Conservation (phyloP, 441 rosid species). For the Theobroma grandiflorum region DNA sequence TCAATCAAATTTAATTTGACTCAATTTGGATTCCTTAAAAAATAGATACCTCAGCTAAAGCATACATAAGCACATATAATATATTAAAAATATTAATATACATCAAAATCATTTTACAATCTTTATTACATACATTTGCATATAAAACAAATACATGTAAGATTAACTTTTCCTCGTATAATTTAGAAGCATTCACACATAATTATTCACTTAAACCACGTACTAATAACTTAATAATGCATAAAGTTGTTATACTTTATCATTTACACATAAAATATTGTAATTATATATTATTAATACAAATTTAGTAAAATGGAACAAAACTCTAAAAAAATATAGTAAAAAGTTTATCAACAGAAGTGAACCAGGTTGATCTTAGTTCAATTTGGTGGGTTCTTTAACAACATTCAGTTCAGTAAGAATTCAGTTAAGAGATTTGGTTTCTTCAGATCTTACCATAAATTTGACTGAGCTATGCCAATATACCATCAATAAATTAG, state of each 20-base stretch:
- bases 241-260: not conserved
- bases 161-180: not conserved
- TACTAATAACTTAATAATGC: not conserved
- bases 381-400: not conserved
- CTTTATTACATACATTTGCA: not conserved
- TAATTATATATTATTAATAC: not conserved
- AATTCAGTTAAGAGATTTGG: conserved; percentile 3
- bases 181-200: not conserved
- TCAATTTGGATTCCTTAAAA: not conserved
- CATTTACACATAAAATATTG: not conserved
- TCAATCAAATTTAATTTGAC: not conserved
- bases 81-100: not conserved
- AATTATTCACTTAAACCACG: not conserved
- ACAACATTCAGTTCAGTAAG: not conserved
- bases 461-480: not conserved
- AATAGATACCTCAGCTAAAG: not conserved
- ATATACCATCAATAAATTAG: not conserved
- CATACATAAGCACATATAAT: not conserved
- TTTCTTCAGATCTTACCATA: conserved; percentile 4
- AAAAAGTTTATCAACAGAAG: not conserved
- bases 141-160: not conserved
- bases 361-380: not conserved
- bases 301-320: not conserved
- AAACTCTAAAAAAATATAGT: not conserved
- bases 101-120: not conserved